Conservation (phyloP, 257 asterid species). For the Solanum medicagineum region DNA sequence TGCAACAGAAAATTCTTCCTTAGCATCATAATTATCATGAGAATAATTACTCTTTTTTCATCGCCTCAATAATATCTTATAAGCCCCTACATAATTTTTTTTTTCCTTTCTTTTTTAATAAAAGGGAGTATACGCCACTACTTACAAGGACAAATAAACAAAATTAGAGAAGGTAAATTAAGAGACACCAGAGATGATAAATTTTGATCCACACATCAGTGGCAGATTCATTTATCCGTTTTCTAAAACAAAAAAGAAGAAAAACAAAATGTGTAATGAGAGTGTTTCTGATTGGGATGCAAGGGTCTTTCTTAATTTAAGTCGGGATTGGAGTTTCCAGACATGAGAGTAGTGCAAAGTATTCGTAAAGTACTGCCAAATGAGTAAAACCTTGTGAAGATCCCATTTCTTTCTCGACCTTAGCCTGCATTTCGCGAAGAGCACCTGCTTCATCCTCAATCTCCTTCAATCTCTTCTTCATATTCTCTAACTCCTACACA, state of each 20-base stretch:
- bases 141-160: background rate
- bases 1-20: background rate
- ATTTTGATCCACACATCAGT: background rate
- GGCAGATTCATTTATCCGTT: background rate
- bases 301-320: background rate
- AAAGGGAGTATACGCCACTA: background rate
- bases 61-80: background rate
- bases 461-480: constrained; percentile 69
- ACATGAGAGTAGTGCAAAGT: background rate
- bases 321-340: background rate
- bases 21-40: background rate
- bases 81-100: background rate
- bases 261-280: background rate
- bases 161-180: background rate
- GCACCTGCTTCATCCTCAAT: constrained; percentile 80
- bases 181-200: background rate
- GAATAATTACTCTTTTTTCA: background rate
- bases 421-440: constrained; percentile 80
- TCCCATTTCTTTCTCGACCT: constrained; percentile 69
- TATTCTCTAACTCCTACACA: constrained; percentile 57
- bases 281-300: background rate
- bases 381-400: constrained; percentile 40
- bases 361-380: background rate
- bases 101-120: background rate
- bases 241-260: background rate